Evolutionary conservation across 2,329 filamentous ascomycete species (phyloP).

Genomic region (Ophiocordyceps camponoti-rufipedis): DNA sequence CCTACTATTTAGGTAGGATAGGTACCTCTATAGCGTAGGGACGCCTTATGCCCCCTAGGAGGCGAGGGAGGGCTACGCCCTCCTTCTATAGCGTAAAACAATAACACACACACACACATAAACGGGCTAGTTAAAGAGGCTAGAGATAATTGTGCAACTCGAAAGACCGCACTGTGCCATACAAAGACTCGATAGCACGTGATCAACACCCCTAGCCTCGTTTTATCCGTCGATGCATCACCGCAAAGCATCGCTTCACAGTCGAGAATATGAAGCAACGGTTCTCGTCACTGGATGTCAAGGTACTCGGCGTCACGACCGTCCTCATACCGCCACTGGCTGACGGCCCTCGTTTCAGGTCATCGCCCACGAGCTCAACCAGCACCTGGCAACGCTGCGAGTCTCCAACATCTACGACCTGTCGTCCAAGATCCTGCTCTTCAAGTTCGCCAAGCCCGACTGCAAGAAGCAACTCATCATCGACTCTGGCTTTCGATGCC

Average conservation of each 20-base stretch:
- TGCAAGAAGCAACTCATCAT: slow-evolving; percentile 79
- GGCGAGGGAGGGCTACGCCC: too few species aligned
- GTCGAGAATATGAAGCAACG: slow-evolving; percentile 50
- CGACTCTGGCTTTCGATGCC: slow-evolving; percentile 90
- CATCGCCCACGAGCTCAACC: slow-evolving; percentile 81
- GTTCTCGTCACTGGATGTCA: slow-evolving; percentile 64
- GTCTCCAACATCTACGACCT: slow-evolving; percentile 93
- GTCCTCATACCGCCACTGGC: not conserved
- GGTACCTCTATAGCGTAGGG: too few species aligned
- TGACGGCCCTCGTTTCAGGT: slow-evolving; percentile 34
- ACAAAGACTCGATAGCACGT: too few species aligned
- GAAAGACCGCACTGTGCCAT: too few species aligned
- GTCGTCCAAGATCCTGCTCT: slow-evolving; percentile 81
- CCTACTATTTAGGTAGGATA: too few species aligned
- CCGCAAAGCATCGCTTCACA: not conserved
- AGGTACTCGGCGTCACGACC: slow-evolving; percentile 21
- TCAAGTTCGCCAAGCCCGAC: slow-evolving; percentile 87
- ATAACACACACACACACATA: too few species aligned
- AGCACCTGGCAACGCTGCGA: slow-evolving; percentile 56
- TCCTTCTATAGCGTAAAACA: too few species aligned
- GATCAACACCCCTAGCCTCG: not conserved
- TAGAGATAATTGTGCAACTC: too few species aligned
- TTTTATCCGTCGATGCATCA: not conserved
- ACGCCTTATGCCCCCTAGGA: too few species aligned
- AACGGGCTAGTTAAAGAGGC: too few species aligned